Percentiles rank a stretch among this genome's conserved stretches.
Evolutionary conservation across 2,329 filamentous ascomycete species (phyloP).

Genomic region (Paracoccidioides brasiliensis): DNA sequence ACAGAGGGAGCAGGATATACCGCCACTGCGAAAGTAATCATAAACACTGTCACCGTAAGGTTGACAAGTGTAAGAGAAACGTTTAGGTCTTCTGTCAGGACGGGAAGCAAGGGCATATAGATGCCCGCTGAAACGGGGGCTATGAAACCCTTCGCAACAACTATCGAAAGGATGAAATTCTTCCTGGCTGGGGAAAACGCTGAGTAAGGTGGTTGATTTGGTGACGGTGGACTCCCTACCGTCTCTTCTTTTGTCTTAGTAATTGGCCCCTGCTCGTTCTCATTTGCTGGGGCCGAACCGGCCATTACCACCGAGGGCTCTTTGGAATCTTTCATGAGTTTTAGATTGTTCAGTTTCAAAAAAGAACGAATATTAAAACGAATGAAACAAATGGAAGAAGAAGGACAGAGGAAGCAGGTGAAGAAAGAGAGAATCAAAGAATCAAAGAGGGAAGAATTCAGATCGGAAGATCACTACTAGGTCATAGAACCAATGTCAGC

Average conservation of each 20-base stretch:
- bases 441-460: background rate
- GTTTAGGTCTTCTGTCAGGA: conserved; percentile 28
- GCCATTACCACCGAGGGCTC: background rate
- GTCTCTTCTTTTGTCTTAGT: background rate
- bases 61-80: conserved; percentile 27
- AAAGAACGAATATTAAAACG: background rate
- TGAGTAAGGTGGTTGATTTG: conserved; percentile 21
- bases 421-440: background rate
- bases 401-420: background rate
- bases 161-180: conserved; percentile 27
- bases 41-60: conserved; percentile 34
- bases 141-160: conserved; percentile 32
- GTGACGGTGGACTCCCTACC: background rate
- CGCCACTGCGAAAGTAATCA: conserved; percentile 30
- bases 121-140: conserved; percentile 34
- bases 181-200: conserved; percentile 25
- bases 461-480: background rate
- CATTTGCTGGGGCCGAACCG: background rate
- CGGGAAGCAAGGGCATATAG: conserved; percentile 31
- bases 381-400: background rate
- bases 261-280: background rate
- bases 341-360: background rate
- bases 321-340: background rate
- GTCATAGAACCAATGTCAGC: background rate
- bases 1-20: background rate